These are phyloP conservation scores for Linnemannia exigua DNA, from an alignment of 192 early-diverging fungal species.

Conservation along the genomic window DNA sequence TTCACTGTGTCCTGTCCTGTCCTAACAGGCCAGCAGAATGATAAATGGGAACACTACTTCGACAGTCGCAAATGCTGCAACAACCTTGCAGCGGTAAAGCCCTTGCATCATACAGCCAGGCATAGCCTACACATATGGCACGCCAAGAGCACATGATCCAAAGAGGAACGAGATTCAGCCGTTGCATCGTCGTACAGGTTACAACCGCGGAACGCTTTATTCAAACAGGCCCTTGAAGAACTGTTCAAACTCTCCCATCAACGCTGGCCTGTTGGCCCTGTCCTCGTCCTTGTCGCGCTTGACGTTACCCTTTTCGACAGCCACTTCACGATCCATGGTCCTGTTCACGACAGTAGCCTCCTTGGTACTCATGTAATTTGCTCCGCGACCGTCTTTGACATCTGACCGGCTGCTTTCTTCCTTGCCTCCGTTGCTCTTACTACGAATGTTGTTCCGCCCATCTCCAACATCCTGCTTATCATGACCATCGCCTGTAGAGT, in stretches of 20 bases:
- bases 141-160: background rate
- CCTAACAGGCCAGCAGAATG: background rate
- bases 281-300: background rate
- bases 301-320: background rate
- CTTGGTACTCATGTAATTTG: background rate
- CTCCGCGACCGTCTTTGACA: background rate
- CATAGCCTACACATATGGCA: too few relatives aligned
- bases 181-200: background rate
- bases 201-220: background rate
- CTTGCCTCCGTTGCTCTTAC: background rate
- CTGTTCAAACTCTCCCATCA: background rate
- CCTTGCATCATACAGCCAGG: too few relatives aligned
- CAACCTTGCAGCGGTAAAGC: background rate
- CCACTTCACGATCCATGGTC: background rate
- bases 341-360: background rate
- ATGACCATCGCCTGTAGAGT: background rate
- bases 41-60: background rate
- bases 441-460: background rate
- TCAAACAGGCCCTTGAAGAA: conserved; percentile 23
- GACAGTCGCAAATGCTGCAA: background rate
- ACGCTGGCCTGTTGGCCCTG: background rate
- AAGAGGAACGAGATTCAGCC: background rate
- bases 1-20: background rate
- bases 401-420: background rate
- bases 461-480: background rate